Conservation (phyloP, 164 flowering plant genomes). For the grape (Vitis vinifera) region DNA sequence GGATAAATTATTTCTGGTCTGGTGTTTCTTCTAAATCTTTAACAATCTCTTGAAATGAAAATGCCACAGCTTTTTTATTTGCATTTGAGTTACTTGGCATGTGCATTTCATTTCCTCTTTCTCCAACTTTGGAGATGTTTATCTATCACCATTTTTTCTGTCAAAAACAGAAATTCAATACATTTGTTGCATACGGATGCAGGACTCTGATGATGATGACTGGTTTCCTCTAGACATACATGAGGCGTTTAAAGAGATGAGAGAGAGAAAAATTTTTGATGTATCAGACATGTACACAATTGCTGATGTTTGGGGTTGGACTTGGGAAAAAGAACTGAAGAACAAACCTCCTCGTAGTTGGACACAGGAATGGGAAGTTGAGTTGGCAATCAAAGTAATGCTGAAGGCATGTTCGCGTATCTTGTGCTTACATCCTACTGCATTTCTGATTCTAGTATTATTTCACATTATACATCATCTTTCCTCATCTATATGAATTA, state of each 20-base stretch:
- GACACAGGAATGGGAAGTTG: conserved; percentile 99
- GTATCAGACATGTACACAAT: conserved; percentile 89
- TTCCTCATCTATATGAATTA: background rate
- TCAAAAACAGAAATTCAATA: background rate
- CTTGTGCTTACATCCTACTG: conserved; percentile 8
- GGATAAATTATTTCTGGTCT: no score
- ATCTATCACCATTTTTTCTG: no score
- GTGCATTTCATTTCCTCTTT: no score
- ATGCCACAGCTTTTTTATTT: no score
- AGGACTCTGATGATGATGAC: conserved; percentile 84
- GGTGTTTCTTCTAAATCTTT: no score
- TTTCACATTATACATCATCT: background rate
- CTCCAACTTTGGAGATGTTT: no score
- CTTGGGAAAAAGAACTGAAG: conserved; percentile 88
- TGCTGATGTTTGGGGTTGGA: conserved; percentile 99
- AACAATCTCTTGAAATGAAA: no score
- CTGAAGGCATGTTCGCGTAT: conserved; percentile 50
- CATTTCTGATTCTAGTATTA: background rate
- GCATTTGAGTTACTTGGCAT: no score
- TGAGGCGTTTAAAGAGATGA: conserved; percentile 84
- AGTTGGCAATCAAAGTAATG: conserved; percentile 84
- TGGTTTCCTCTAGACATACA: conserved; percentile 84
- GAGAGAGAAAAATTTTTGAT: conserved; percentile 77
- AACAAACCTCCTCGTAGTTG: conserved; percentile 65
- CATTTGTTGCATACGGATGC: conserved; percentile 20